Base-by-base conservation (phyloP, 371 early-diverging fungal genomes). In the Dichotomocladium elegans region DNA sequence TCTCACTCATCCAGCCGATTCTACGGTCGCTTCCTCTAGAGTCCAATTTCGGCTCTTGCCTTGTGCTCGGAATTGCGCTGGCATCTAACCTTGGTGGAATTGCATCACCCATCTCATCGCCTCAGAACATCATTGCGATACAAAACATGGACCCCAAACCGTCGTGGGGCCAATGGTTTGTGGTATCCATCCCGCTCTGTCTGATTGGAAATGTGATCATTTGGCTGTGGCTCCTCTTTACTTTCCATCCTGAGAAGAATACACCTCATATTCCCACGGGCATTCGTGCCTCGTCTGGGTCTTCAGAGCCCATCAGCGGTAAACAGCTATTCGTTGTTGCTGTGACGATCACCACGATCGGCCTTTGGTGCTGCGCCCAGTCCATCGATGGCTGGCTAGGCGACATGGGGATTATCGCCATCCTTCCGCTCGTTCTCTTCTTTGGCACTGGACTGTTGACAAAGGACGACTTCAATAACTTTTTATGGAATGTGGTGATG, bases 1-100 rank as follows among this genome's bases (percentile, higher is more conserved):
- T 96, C 61, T 93, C 94, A 30, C 69, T 98, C 56, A 90, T 96
- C 51, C 85, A 86, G 84, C 88, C 93, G 11, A 88, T 92, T 44
- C 67, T 92, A 29, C 82, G 90, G 31, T 86, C 85, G 37, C 71
- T 91, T 2, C 88, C 89, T 6, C 76, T 68, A 29, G 76, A 78
- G 47, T 83, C 83, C 0, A 51, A 70, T 0, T 90, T 90, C 64
- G 89, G 74, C 2, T 81, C 82, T 15, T 81, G 82, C 30, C 66
- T 92, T n/a, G 82, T 92, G 47, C 68, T 92, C 57, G 93, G 93
- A 14, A 90, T 91, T 50, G 91, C 93, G 10, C 60, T 92, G 29
- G 90, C 90, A 1, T 74, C 90, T 14, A 90, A 92, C 47, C 74
- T 92, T 37, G 92, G 91, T 33, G 91, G 91, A 19, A 88, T 91